Conservation (phyloP, 2,329 filamentous ascomycete genomes). For the Byssochlamys sp. region DNA sequence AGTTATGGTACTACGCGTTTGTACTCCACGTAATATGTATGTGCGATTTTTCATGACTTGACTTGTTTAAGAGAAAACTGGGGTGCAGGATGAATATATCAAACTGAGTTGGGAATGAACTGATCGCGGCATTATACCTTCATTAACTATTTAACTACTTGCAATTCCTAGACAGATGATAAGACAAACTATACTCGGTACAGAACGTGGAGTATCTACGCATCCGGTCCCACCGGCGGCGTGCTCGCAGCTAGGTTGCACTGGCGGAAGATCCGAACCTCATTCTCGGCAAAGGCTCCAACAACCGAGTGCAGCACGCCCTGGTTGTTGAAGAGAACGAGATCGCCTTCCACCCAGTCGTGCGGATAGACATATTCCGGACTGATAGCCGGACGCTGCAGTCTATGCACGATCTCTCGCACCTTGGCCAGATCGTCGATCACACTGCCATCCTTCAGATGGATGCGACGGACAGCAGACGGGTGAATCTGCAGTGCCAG, state of each 20-base stretch:
- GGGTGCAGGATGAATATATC: no score
- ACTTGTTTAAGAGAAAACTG: no score
- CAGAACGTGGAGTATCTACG: background rate
- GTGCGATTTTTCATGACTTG: no score
- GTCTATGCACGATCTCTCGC: constrained; percentile 58
- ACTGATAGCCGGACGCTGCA: constrained; percentile 64
- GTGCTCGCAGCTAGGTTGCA: constrained; percentile 58
- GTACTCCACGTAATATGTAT: no score
- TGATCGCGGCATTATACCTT: background rate
- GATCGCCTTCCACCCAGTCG: constrained; percentile 67
- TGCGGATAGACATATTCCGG: constrained; percentile 61
- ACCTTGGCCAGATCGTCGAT: constrained; percentile 60
- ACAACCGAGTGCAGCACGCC: constrained; percentile 67
- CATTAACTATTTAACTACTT: background rate
- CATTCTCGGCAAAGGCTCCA: constrained; percentile 62
- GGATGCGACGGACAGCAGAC: constrained; percentile 59
- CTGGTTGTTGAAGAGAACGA: constrained; percentile 70
- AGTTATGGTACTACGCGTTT: no score
- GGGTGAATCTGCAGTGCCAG: constrained; percentile 67
- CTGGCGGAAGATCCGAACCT: constrained; percentile 66
- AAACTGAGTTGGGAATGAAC: background rate
- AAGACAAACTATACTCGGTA: background rate
- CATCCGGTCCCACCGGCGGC: constrained; percentile 1
- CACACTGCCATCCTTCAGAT: constrained; percentile 55
- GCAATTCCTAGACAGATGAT: background rate